Evolutionary conservation across 1,284 basidiomycete species (phyloP), one percentile per base, ranked within the genome.

Genomic region (Sparassis latifolia): DNA sequence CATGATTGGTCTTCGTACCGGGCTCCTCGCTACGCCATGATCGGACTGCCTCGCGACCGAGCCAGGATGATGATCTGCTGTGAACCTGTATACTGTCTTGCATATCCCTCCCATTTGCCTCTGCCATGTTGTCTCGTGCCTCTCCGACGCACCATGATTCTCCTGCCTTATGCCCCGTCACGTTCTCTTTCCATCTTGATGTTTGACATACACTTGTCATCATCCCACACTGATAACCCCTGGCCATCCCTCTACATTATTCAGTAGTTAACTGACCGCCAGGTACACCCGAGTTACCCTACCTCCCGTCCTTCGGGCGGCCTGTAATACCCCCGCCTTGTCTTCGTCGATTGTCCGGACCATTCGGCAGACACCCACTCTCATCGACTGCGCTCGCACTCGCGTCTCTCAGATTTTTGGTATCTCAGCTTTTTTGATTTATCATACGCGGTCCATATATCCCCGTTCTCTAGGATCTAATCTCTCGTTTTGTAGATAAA

Each of bases 381-480:
- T 37, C 12, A 37, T 12, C 7, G 7, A 12, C 35, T 37, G 6
- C 35, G 35, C 35, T 12, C 35, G 7, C 20, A 20, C 20, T 20
- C 20, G 20, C 20, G 43, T 50, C 43, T 31, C 44, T 33, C 33
- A 45, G 45, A 50, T 45, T 33, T 51, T 40, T 42, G 28, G 39
- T 43, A 20, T 28, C 45, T 37, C 35, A 37, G 6, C 35, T 20
- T 20, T 6, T 12, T 12, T 12, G 35, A 51, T 51, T 47, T 51
- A 51, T 47, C 44, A 42, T 51, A 51, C 42, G 49, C 39, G 29
- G 42, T 47, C 20, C 50, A 43, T 41, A 52, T 52, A 52, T 37
- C 47, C 20, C 31, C 47, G 39, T 44, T 47, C 47, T 48, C 51
- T 52, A 40, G 33, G 44, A 37, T 12, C 35, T 49, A 48, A 49